Evolutionary conservation across 495 filamentous ascomycete genomes (phyloP).

Genomic region (Talaromyces nanjingensis): DNA sequence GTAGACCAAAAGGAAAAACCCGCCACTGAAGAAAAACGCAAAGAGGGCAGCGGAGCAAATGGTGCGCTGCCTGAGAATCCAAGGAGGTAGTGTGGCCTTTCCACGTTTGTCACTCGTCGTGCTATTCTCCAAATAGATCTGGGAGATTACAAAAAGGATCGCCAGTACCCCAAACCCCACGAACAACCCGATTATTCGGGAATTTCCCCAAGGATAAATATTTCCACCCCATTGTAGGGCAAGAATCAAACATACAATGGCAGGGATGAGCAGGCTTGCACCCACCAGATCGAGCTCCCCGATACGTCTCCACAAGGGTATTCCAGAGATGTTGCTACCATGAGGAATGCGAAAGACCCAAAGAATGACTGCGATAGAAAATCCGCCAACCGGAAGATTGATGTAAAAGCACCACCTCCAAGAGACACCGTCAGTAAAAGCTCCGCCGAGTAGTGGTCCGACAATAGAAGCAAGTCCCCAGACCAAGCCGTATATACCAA

Average conservation of each 20-base stretch:
- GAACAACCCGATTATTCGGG: slow-evolving; percentile 13
- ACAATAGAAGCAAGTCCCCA: slow-evolving; percentile 53
- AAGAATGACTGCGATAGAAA: slow-evolving; percentile 46
- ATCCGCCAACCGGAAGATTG: slow-evolving; percentile 49
- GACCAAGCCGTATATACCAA: slow-evolving; percentile 60
- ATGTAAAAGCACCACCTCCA: slow-evolving; percentile 51
- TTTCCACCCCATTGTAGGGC: slow-evolving; percentile 19
- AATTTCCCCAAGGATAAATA: slow-evolving; percentile 11
- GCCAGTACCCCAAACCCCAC: slow-evolving; percentile 18
- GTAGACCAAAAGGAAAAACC: slow-evolving; percentile 47
- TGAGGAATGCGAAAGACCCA: slow-evolving; percentile 31
- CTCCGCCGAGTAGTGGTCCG: slow-evolving; percentile 35
- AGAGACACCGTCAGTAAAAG: slow-evolving; percentile 36
- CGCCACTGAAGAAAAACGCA: slow-evolving; percentile 45
- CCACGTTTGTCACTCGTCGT: neutral
- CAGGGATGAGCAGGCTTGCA: slow-evolving; percentile 11
- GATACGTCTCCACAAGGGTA: slow-evolving; percentile 22
- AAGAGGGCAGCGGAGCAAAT: slow-evolving; percentile 45
- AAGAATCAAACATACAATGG: slow-evolving; percentile 14
- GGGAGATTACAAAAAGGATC: slow-evolving; percentile 23
- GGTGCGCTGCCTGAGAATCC: slow-evolving; percentile 35
- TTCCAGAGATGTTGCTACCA: slow-evolving; percentile 21
- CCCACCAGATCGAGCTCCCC: slow-evolving; percentile 10
- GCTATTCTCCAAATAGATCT: slow-evolving; percentile 14
- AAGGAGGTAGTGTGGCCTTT: slow-evolving; percentile 23